Conservation (phyloP, 192 early-diverging fungal genomes). For the Podila epicladia region DNA sequence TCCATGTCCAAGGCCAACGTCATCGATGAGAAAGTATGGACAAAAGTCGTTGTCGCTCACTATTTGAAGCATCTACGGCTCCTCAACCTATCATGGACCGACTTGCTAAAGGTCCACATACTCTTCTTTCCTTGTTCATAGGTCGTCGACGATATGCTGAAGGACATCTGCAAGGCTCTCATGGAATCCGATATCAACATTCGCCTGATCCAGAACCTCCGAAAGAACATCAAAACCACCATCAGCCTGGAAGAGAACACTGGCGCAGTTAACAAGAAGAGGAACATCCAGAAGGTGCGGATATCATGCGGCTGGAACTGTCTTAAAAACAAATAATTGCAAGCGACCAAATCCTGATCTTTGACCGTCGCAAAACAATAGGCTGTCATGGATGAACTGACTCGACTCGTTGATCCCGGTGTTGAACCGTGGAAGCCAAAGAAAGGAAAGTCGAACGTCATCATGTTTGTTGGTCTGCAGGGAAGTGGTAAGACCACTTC, state of each 20-base stretch:
- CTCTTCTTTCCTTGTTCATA: conserved; percentile 4
- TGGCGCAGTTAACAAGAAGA: conserved; percentile 85
- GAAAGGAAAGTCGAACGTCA: conserved; percentile 85
- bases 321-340: neutral
- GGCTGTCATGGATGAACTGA: conserved; percentile 92
- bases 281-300: conserved; percentile 81
- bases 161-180: conserved; percentile 88
- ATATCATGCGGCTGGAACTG: no score
- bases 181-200: conserved; percentile 95
- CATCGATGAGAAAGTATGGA: conserved; percentile 84
- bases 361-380: conserved; percentile 7
- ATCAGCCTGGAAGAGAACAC: conserved; percentile 88
- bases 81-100: neutral
- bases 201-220: conserved; percentile 80
- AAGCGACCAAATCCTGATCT: neutral
- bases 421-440: conserved; percentile 87
- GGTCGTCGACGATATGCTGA: conserved; percentile 82
- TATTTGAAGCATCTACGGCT: neutral
- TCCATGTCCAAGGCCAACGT: conserved; percentile 84
- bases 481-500: conserved; percentile 97
- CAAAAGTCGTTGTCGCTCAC: neutral
- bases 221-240: conserved; percentile 85
- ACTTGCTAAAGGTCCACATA: neutral
- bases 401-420: conserved; percentile 85
- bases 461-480: conserved; percentile 99